Evolutionary conservation across 2,329 filamentous ascomycete species (phyloP), one percentile per base, ranked within the genome.

Genomic region (Sporothrix sp.): DNA sequence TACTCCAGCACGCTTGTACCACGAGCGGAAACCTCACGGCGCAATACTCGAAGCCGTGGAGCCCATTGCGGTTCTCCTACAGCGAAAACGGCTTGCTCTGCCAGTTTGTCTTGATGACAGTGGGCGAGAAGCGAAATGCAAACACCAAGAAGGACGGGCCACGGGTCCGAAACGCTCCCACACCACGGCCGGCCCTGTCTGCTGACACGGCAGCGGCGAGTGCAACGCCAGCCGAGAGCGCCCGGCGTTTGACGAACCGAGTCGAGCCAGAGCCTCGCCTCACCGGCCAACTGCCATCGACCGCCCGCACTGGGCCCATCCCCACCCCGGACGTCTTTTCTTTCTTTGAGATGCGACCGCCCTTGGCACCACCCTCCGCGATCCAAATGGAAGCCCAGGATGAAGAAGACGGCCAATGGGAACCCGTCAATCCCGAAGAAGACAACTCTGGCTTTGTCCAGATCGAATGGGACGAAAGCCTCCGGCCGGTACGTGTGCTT

Each of bases 51-150:
- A 70, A 77, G 23, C 85, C 86, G 4, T 78, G 79, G 14, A 76
- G 78, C 14, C 86, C 86, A 1, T 76, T 91, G 61, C 83, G 87
- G 59, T 74, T 91, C 53, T 78, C 73, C 39, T 91, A 91, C 60
- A 73, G 76, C 21, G 75, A 77, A 37, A 81, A 84, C 52, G 84
- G 82, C 30, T 72, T 90, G 28, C 68, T 78, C 33, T 87, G 82
- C 64, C 83, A 90, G 57, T 90, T 89, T 58, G 84, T 88, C 38
- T 74, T 91, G 54, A 90, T 89, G 85, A 91, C 86, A 1, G 80
- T 85, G 8, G 86, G 85, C 13, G 84, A 88, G 57, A 71, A 48
- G 73, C 52, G 71, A 59, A 58, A 66, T 62, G 50, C 71, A 58
- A 48, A 66, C 58, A n/a, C 43, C 11, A 54, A 51, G 23, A 66